These are phyloP conservation scores for Casuarina glauca DNA, from an alignment of 306 rosid species.

Conservation along the genomic window DNA sequence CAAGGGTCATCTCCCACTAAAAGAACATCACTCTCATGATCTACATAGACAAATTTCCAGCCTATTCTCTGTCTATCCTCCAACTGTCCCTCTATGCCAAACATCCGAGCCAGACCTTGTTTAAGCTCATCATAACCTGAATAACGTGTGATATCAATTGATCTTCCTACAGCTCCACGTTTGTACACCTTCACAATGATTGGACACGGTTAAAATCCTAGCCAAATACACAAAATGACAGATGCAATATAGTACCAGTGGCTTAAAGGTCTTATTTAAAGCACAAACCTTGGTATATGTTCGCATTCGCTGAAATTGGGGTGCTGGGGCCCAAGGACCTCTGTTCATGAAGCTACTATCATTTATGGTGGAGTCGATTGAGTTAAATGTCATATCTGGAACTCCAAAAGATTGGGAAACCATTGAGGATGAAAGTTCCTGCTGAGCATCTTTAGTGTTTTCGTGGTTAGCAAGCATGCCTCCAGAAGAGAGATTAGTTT, in stretches of 20 bases:
- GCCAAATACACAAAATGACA: neutral
- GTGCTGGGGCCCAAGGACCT: slow-evolving; percentile 72
- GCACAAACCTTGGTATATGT: slow-evolving; percentile 87
- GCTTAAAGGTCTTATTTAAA: slow-evolving; percentile 5
- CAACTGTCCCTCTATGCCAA: slow-evolving; percentile 92
- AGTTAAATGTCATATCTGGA: slow-evolving; percentile 81
- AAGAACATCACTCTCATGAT: slow-evolving; percentile 88
- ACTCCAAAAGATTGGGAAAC: slow-evolving; percentile 91
- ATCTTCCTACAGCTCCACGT: slow-evolving; percentile 98
- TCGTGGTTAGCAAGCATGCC: slow-evolving; percentile 60
- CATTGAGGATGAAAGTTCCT: slow-evolving; percentile 85
- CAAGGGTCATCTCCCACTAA: slow-evolving; percentile 98
- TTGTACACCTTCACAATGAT: slow-evolving; percentile 68
- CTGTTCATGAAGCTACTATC: slow-evolving; percentile 68
- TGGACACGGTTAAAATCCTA: slow-evolving; percentile 23
- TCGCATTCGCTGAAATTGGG: slow-evolving; percentile 78
- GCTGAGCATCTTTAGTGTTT: slow-evolving; percentile 69
- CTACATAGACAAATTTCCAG: slow-evolving; percentile 95
- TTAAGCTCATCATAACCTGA: slow-evolving; percentile 83
- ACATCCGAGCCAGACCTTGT: slow-evolving; percentile 88
- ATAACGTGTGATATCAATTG: slow-evolving; percentile 87
- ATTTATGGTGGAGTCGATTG: slow-evolving; percentile 82
- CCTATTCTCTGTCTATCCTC: slow-evolving; percentile 87
- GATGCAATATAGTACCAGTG: neutral
- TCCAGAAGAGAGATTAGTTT: slow-evolving; percentile 60